Conservation (phyloP, 768 basidiomycete genomes). For the Chalciporus piperatus region DNA sequence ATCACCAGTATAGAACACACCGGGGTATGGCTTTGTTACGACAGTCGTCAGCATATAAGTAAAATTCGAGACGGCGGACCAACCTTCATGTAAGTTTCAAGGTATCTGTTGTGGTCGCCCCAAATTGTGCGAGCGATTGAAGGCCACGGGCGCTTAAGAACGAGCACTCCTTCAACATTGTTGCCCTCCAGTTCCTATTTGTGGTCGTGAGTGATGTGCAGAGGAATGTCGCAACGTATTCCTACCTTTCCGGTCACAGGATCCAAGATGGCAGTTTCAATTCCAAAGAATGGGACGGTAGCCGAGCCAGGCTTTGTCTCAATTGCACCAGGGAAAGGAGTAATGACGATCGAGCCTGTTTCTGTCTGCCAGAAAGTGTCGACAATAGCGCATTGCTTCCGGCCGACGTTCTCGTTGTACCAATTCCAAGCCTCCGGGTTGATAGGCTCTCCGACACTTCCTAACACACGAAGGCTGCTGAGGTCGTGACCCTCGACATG, state of each 20-base stretch:
- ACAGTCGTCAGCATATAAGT: constrained; percentile 40
- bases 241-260: constrained; percentile 67
- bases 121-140: constrained; percentile 92
- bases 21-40: constrained; percentile 66
- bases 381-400: constrained; percentile 84
- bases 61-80: constrained; percentile 7
- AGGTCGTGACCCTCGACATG: constrained; percentile 85
- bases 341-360: constrained; percentile 93
- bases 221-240: background rate
- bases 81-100: constrained; percentile 73
- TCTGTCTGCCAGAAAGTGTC: constrained; percentile 99
- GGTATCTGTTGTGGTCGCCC: constrained; percentile 85
- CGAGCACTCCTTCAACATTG: constrained; percentile 88
- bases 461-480: constrained; percentile 78
- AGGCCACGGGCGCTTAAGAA: constrained; percentile 87
- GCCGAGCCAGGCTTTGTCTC: constrained; percentile 96
- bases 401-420: constrained; percentile 96
- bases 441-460: constrained; percentile 96
- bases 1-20: constrained; percentile 95
- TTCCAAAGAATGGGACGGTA: constrained; percentile 97
- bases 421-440: constrained; percentile 99
- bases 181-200: constrained; percentile 66
- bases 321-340: constrained; percentile 94
- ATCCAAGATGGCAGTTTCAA: constrained; percentile 86
- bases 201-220: background rate